A percentile compares a stretch with the other conserved stretches of the same genome.
Evolutionary conservation across 768 basidiomycete genomes (phyloP).

Genomic region (Suillus americanus): DNA sequence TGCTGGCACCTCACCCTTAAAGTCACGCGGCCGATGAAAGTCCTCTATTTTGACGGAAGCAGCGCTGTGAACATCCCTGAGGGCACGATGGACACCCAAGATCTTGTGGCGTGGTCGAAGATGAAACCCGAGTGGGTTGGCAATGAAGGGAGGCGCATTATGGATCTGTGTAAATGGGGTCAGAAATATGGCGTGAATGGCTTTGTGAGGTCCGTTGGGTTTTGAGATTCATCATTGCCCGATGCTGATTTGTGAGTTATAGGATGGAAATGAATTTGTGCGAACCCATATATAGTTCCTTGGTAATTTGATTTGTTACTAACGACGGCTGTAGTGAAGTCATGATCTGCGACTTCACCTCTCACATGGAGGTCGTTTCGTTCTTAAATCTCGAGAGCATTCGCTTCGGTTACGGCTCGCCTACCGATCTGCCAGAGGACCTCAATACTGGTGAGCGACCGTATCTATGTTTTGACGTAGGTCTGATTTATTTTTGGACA

Average conservation of each 20-base stretch:
- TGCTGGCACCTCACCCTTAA: slow-evolving; percentile 33
- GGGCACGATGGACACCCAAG: slow-evolving; percentile 37
- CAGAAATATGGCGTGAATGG: slow-evolving; percentile 32
- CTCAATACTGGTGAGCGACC: not conserved
- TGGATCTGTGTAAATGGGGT: slow-evolving; percentile 34
- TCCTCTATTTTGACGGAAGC: slow-evolving; percentile 35
- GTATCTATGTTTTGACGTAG: not conserved
- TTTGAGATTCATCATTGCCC: not conserved
- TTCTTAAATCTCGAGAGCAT: slow-evolving; percentile 32
- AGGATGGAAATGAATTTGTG: slow-evolving; percentile 54
- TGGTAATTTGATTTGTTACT: not conserved
- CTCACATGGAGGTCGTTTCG: slow-evolving; percentile 39
- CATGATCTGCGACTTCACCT: slow-evolving; percentile 47
- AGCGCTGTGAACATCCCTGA: slow-evolving; percentile 29
- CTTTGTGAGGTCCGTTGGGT: slow-evolving; percentile 26
- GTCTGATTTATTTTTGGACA: not conserved
- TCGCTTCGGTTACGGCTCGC: not conserved
- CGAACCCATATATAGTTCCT: slow-evolving; percentile 12
- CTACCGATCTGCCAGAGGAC: not conserved
- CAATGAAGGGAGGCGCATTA: slow-evolving; percentile 26
- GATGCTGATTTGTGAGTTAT: not conserved
- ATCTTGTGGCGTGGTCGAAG: slow-evolving; percentile 33
- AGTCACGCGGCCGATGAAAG: slow-evolving; percentile 25
- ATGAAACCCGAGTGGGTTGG: slow-evolving; percentile 15
- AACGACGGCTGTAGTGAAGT: slow-evolving; percentile 36